Evolutionary conservation across 805 yeast species (phyloP).

Genomic region (Barnettozyma californica): DNA sequence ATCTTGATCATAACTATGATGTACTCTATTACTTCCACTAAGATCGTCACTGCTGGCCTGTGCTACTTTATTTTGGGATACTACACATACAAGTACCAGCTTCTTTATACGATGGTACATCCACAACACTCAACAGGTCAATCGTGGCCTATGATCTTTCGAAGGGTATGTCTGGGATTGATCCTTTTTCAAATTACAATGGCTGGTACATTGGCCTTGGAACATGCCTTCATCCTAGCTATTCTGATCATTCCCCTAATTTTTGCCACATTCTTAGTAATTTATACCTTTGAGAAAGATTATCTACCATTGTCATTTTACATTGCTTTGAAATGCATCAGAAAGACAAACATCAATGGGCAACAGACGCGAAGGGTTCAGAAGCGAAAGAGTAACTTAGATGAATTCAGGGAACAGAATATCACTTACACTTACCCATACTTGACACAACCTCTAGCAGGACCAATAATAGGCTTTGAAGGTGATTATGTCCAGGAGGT

Average conservation of each 20-base stretch:
- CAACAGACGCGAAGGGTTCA: background rate
- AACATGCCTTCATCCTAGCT: conserved; percentile 73
- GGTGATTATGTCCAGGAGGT: conserved; percentile 26
- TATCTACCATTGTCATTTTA: conserved; percentile 78
- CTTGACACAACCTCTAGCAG: conserved; percentile 64
- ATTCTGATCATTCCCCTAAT: conserved; percentile 74
- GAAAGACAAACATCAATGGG: conserved; percentile 1
- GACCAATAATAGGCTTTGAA: conserved; percentile 64
- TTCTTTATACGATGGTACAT: conserved; percentile 86
- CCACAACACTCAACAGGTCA: conserved; percentile 96
- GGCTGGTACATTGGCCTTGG: conserved; percentile 80
- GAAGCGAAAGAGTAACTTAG: conserved; percentile 24
- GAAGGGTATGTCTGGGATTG: conserved; percentile 78
- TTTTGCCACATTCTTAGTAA: conserved; percentile 52
- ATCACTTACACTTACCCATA: conserved; percentile 74
- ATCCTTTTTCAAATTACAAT: conserved; percentile 84
- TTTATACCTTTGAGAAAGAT: conserved; percentile 78
- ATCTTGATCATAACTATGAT: conserved; percentile 80
- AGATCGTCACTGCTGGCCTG: conserved; percentile 80
- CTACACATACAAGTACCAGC: conserved; percentile 85
- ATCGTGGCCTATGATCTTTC: conserved; percentile 87
- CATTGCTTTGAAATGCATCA: conserved; percentile 80
- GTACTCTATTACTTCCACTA: conserved; percentile 86
- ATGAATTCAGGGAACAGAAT: conserved; percentile 27
- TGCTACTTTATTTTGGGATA: conserved; percentile 82